phyloP scores from a whole-genome alignment of 768 basidiomycete species.

The Grammothele lineata region DNA sequence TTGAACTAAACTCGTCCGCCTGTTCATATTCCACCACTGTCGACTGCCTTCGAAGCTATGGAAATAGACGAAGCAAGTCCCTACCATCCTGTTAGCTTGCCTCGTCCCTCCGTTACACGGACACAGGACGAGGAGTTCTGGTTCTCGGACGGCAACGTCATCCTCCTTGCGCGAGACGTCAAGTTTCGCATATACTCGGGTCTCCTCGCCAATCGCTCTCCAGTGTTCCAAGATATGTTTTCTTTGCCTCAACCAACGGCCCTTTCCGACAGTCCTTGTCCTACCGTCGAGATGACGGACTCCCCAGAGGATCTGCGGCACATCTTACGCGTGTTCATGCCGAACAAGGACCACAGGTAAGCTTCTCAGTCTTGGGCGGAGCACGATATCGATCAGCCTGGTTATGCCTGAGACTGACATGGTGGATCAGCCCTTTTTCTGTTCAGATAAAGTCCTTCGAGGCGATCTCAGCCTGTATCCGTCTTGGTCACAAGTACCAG shows the following conservation, averaged over 20 bases:
- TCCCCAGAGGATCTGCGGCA: background rate
- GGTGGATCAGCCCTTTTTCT: background rate
- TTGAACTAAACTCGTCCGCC: no score
- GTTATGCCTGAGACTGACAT: no score
- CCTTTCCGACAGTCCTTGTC: no score
- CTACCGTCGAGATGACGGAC: background rate
- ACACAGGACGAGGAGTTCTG: slow-evolving; percentile 23
- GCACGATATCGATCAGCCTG: no score
- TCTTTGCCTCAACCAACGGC: slow-evolving; percentile 1
- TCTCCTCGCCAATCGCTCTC: slow-evolving; percentile 19
- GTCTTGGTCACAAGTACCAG: background rate
- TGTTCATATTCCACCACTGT: no score
- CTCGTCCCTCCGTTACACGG: no score
- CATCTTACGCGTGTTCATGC: background rate
- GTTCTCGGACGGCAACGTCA: slow-evolving; percentile 27
- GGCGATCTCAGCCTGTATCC: background rate
- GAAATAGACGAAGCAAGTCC: no score
- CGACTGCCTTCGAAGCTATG: no score
- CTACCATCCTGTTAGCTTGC: no score
- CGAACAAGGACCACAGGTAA: background rate
- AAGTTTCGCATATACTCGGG: slow-evolving; percentile 24
- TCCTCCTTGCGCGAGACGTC: slow-evolving; percentile 21
- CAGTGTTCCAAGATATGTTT: slow-evolving; percentile 20
- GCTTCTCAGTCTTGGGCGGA: no score
- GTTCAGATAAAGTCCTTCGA: background rate